A percentile compares a stretch with the other conserved stretches of the same genome.
Evolutionary conservation across 441 rosid species (phyloP).

Genomic region (Omphalea diandra): DNA sequence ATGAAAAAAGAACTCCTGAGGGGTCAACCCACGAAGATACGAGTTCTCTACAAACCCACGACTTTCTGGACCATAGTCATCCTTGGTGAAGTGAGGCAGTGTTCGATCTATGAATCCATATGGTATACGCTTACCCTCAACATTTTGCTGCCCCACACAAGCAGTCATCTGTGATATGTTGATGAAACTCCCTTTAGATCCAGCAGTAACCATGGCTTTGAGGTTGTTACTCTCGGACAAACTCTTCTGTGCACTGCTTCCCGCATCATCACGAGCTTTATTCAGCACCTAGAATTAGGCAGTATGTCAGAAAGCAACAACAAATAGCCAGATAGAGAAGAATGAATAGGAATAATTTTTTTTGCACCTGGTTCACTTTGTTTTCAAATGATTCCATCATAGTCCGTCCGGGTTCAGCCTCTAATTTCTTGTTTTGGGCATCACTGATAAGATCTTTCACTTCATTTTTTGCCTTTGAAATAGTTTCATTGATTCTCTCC

Average conservation of each 20-base stretch:
- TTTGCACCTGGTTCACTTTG: conserved; percentile 87
- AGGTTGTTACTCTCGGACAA: conserved; percentile 97
- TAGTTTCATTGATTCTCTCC: conserved; percentile 93
- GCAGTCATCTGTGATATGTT: conserved; percentile 99
- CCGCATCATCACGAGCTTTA: conserved; percentile 99
- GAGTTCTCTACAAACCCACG: conserved; percentile 99
- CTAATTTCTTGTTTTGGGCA: conserved; percentile 72
- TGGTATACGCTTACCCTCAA: conserved; percentile 98
- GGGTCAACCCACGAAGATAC: conserved; percentile 95
- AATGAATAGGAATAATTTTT: conserved; percentile 6
- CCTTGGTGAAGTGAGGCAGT: conserved; percentile 94
- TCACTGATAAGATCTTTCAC: conserved; percentile 78
- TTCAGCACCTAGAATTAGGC: conserved; percentile 64
- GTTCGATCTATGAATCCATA: conserved; percentile 92
- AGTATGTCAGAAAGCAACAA: conserved; percentile 10
- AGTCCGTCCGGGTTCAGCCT: conserved; percentile 97
- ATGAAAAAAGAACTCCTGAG: conserved; percentile 98
- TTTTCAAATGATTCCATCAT: conserved; percentile 98
- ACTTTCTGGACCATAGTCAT: conserved; percentile 98
- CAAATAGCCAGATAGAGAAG: neutral
- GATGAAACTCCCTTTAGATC: conserved; percentile 99
- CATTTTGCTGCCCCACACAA: conserved; percentile 99
- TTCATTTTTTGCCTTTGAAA: conserved; percentile 71
- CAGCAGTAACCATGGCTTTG: conserved; percentile 99
- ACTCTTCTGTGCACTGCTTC: conserved; percentile 97